Evolutionary conservation across 140 eudicot genomes (phyloP).

Genomic region (Cichorium intybus): DNA sequence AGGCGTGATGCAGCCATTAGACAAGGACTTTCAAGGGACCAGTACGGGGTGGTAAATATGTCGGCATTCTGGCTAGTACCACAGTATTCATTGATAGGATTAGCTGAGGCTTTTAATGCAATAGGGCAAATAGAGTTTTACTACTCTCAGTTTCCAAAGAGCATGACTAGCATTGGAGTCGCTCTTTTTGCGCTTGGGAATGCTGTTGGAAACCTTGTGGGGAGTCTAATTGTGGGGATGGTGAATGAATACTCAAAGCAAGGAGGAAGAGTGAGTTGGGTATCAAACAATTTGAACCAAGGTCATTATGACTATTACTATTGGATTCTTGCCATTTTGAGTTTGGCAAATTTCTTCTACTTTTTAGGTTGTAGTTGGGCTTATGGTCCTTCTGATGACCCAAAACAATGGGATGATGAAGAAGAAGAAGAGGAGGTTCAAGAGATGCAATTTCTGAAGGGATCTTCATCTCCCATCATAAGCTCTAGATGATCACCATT

Average conservation of each 20-base stretch:
- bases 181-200: constrained; percentile 59
- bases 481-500: constrained; percentile 3
- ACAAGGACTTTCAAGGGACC: constrained; percentile 34
- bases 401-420: constrained; percentile 41
- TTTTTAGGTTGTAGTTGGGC: constrained; percentile 47
- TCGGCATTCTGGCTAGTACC: constrained; percentile 83
- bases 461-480: constrained; percentile 19
- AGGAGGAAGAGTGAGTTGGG: constrained; percentile 62
- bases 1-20: constrained; percentile 45
- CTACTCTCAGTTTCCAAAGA: constrained; percentile 75
- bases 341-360: constrained; percentile 55
- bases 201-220: constrained; percentile 60
- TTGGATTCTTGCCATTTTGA: constrained; percentile 55
- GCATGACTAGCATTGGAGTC: constrained; percentile 76
- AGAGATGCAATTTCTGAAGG: constrained; percentile 11
- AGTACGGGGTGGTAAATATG: constrained; percentile 47
- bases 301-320: constrained; percentile 80
- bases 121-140: constrained; percentile 80
- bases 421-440: constrained; percentile 18
- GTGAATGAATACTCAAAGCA: constrained; percentile 29
- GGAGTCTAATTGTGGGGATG: constrained; percentile 45
- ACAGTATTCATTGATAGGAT: constrained; percentile 52
- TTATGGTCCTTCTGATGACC: constrained; percentile 46
- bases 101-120: constrained; percentile 78
- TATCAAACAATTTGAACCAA: constrained; percentile 52